Conservation (phyloP, 768 basidiomycete genomes). For the Lactarius tabidus region DNA sequence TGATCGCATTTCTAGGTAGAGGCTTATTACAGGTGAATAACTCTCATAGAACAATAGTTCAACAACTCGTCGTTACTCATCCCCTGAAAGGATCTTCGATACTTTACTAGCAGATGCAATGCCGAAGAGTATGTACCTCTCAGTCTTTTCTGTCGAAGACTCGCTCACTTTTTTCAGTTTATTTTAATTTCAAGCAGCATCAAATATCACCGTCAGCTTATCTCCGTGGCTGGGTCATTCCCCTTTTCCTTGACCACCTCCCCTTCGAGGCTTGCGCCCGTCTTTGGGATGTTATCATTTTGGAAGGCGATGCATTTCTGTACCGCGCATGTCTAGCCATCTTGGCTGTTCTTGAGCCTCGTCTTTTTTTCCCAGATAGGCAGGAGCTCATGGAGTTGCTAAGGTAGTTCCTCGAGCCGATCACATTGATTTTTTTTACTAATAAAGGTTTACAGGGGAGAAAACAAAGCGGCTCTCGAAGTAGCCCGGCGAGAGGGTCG, state of each 20-base stretch:
- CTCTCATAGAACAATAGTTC: not conserved
- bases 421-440: slow-evolving; percentile 4
- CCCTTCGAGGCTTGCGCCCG: slow-evolving; percentile 88
- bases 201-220: slow-evolving; percentile 85
- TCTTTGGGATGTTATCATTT: slow-evolving; percentile 80
- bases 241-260: slow-evolving; percentile 81
- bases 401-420: slow-evolving; percentile 39
- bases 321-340: slow-evolving; percentile 83
- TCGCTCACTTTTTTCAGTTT: slow-evolving; percentile 48
- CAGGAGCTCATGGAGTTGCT: slow-evolving; percentile 76
- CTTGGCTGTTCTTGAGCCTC: slow-evolving; percentile 75
- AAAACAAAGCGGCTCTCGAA: slow-evolving; percentile 77
- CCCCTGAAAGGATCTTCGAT: slow-evolving; percentile 71
- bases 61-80: no score
- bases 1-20: slow-evolving; percentile 54
- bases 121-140: slow-evolving; percentile 70
- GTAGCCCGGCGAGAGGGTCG: slow-evolving; percentile 72
- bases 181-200: slow-evolving; percentile 93
- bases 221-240: slow-evolving; percentile 74
- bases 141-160: not conserved
- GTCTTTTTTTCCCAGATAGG: slow-evolving; percentile 84
- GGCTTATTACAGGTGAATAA: slow-evolving; percentile 76
- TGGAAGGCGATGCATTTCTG: slow-evolving; percentile 88
- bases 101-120: slow-evolving; percentile 88
- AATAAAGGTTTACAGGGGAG: slow-evolving; percentile 48